Base-by-base conservation (phyloP, 2,329 filamentous ascomycete genomes). In the Delphinella strobiligena region DNA sequence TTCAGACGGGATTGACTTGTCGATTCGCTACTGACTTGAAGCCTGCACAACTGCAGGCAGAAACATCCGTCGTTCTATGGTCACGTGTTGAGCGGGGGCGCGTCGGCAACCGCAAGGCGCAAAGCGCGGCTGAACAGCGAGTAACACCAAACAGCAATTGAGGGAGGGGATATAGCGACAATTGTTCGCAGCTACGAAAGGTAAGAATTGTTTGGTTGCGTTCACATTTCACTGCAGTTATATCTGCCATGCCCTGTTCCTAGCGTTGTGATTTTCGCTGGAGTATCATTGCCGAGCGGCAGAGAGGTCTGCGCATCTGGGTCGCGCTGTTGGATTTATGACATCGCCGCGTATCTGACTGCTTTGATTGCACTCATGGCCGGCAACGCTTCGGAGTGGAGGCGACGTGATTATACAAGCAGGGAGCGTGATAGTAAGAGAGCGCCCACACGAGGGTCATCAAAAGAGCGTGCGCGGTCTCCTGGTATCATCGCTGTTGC, bases 361-460 rank as follows among this genome's bases (percentile, higher is more conserved):
- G 7, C 7, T 12, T 27, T 27, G 22, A 7, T 27, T 27, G 22
- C 22, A 27, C 22, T 7, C 22, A 27, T 27, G 22, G 22, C 22
- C 22, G 22, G 22, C 22, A 27, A 18, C 33, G 33, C 11, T 17
- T 12, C 14, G 16, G 16, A 35, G 9, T 14, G 17, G 14, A 12
- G 17, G 33, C 11, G 33, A 19, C 14, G 33, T 14, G 33, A 35
- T 17, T 14, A 35, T 17, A 5, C 16, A 17, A n/a, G 19, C 33
- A 35, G 33, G 17, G 17, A 18, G 17, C 33, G 17, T 19, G 33
- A 35, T 9, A 5, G n/a, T 14, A 18, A 8, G 17, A 17, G 14
- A 12, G 14, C 18, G 16, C 33, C 14, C 40, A 51, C 55, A 38
- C 49, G 51, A 43, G 45, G 47, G 50, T 47, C 54, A 46, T 46